Evolutionary conservation across 805 yeast species (phyloP).

Genomic region (Henningerozyma blattae): DNA sequence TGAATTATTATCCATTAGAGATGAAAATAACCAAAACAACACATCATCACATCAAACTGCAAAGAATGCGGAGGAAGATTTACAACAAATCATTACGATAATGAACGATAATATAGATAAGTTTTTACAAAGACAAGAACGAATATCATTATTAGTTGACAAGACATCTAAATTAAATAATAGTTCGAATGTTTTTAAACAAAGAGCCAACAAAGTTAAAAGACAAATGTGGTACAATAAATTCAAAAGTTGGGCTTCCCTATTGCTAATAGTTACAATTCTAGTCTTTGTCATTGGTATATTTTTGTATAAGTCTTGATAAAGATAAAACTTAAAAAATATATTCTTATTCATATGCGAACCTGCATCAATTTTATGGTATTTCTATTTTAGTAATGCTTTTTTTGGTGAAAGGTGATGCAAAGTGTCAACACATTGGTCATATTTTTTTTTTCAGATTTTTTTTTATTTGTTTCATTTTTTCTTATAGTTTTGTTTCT

Average conservation of each 20-base stretch:
- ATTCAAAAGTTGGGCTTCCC: constrained; percentile 20
- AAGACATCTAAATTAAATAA: constrained; percentile 66
- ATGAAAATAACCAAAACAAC: constrained; percentile 4
- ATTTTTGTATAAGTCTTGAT: too few relatives aligned
- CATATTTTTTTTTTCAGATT: too few relatives aligned
- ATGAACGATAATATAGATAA: constrained; percentile 28
- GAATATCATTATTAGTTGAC: constrained; percentile 57
- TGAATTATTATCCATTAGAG: constrained; percentile 17
- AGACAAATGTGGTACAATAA: constrained; percentile 63
- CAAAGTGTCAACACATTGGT: too few relatives aligned
- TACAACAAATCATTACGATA: constrained; percentile 22
- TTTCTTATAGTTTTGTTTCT: too few relatives aligned
- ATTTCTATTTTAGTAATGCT: too few relatives aligned
- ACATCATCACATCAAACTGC: neutral
- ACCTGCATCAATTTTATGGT: too few relatives aligned
- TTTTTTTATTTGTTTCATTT: too few relatives aligned
- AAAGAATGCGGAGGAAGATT: constrained; percentile 16
- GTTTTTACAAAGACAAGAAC: constrained; percentile 67
- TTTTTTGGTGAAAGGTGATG: too few relatives aligned
- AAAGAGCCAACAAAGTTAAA: constrained; percentile 50
- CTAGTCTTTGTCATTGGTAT: neutral
- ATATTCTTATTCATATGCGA: too few relatives aligned
- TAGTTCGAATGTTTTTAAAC: constrained; percentile 56
- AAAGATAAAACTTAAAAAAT: too few relatives aligned
- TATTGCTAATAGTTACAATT: neutral